A percentile compares a stretch with the other conserved stretches of the same genome.
Evolutionary conservation across 2,329 filamentous ascomycete genomes (phyloP).

Genomic region (Hymenoscyphus albidus): DNA sequence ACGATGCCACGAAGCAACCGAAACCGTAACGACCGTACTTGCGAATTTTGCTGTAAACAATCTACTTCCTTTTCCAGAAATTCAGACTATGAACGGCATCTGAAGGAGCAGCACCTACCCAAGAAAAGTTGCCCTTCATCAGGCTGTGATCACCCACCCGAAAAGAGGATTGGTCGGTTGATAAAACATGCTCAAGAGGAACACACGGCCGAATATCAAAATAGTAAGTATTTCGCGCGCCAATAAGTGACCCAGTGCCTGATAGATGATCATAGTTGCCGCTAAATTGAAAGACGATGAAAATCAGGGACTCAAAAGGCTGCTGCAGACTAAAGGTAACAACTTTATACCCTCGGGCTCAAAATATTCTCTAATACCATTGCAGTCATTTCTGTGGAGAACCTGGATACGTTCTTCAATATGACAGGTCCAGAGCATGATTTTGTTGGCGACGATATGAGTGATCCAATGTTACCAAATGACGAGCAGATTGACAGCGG

Average conservation of each 20-base stretch:
- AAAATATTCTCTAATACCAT: background rate
- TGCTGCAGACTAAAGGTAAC: background rate
- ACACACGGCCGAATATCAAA: background rate
- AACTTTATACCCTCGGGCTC: background rate
- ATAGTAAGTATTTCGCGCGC: background rate
- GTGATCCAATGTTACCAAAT: background rate
- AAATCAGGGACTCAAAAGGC: background rate
- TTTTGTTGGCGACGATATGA: background rate
- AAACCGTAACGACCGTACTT: background rate
- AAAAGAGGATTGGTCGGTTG: background rate
- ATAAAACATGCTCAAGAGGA: background rate
- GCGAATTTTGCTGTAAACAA: background rate
- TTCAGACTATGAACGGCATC: background rate
- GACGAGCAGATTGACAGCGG: background rate
- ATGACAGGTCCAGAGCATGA: background rate
- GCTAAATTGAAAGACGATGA: background rate
- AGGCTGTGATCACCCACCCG: background rate
- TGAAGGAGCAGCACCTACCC: background rate
- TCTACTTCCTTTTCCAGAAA: background rate
- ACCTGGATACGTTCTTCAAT: background rate
- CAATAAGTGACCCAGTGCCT: background rate
- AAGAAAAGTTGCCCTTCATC: background rate
- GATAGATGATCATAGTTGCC: background rate
- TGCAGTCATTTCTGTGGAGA: background rate
- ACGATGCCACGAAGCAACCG: background rate